Evolutionary conservation across 441 rosid species (phyloP), one percentile per base, ranked within the genome.

Genomic region (Euphorbia celastroides): DNA sequence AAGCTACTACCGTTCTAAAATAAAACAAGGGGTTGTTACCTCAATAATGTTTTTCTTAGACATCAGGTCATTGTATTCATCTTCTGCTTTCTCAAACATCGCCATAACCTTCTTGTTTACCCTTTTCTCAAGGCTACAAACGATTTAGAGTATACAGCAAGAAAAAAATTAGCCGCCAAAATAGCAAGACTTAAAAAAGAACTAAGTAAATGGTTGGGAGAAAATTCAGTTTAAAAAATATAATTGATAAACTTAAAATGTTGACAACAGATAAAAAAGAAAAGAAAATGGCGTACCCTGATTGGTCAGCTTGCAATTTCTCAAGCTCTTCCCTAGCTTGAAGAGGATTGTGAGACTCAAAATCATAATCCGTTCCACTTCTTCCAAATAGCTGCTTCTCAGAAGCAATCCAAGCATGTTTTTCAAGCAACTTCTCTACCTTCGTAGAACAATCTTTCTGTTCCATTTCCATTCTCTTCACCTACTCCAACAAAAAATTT

Each of bases 61-160:
- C 77, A 88, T 90, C 80, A 95, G 76, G 73, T 87, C 96, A 77
- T 88, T 88, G 78, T 87, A 92, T 75, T 95, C 99, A 78, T 95
- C 99, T 71, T 95, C 99, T 61, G 99, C 99, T 77, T 95, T 95
- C 84, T 95, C 99, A 66, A 95, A 95, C 98, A 95, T 92, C 2
- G 95, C 86, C 97, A 92, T 95, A 46, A 92, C 99, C 79, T 92
- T 95, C 87, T 95, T 95, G 81, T 95, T 92, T 65, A 95, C 98
- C 78, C 98, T 88, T 76, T 90, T 95, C 77, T 92, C 99, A 61
- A 95, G 89, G 68, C 99, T 94, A 79, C 75, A 77, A 52, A 61
- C 31, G n/a, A 55, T 57, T 70, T 30, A 70, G 52, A 55, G 64
- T 60, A 44, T 64, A 60, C 57, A 65, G 25, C 16, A 65, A 26